A percentile compares a stretch with the other conserved stretches of the same genome.
phyloP scores from a whole-genome alignment of 1,284 basidiomycete species.

The Heterobasidion annosum region DNA sequence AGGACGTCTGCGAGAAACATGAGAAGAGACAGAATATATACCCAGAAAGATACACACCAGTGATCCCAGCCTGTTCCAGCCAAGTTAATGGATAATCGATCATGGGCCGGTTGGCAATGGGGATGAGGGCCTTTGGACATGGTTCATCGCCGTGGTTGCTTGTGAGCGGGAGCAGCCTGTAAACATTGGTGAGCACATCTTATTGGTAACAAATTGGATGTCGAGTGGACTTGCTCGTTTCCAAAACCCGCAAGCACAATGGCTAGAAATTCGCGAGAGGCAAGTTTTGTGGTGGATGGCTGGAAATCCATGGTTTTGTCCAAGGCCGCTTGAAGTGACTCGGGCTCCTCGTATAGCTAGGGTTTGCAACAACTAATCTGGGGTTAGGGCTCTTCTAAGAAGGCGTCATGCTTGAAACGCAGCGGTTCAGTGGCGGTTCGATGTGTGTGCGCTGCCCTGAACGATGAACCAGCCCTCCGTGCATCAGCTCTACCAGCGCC shows the following conservation, averaged over 20 bases:
- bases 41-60: constrained; percentile 38
- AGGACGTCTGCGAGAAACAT: constrained; percentile 57
- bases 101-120: constrained; percentile 83
- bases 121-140: constrained; percentile 78
- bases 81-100: constrained; percentile 80
- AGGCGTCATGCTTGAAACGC: too few species aligned
- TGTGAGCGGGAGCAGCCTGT: constrained; percentile 64
- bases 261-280: constrained; percentile 71
- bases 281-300: constrained; percentile 37
- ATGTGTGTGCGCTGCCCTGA: not conserved
- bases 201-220: not conserved
- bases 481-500: constrained; percentile 39
- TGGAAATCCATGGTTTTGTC: constrained; percentile 48
- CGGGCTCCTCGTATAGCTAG: not conserved
- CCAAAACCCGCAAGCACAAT: constrained; percentile 84
- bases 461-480: constrained; percentile 20
- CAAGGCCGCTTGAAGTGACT: not conserved
- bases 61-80: constrained; percentile 81
- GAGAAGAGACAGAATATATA: constrained; percentile 4
- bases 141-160: constrained; percentile 66
- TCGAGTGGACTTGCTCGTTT: constrained; percentile 52
- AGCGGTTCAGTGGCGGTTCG: too few species aligned
- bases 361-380: not conserved
- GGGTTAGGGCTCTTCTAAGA: not conserved
- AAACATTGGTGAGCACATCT: constrained; percentile 10